These are phyloP conservation scores for Avicennia marina DNA, from an alignment of 257 asterid species.

Conservation along the genomic window DNA sequence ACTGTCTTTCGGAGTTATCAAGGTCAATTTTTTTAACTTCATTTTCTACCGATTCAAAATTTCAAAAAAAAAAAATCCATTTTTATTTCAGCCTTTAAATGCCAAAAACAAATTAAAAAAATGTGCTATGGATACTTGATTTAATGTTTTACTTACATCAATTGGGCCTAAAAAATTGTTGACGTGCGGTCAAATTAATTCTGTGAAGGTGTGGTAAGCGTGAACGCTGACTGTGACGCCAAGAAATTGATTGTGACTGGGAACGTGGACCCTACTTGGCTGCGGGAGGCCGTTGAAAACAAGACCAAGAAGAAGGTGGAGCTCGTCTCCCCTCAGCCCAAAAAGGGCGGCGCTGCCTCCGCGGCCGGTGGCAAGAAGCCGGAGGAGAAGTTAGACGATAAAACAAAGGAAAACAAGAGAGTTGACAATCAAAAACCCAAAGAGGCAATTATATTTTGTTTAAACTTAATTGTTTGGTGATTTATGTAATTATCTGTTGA, in stretches of 20 bases:
- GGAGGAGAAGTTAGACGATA: constrained; percentile 43
- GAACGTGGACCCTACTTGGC: constrained; percentile 68
- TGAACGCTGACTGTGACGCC: constrained; percentile 54
- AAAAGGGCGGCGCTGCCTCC: constrained; percentile 14
- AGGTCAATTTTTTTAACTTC: no score
- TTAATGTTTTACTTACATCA: no score
- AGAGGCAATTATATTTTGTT: constrained; percentile 39
- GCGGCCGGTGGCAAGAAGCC: constrained; percentile 29
- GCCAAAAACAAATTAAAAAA: no score
- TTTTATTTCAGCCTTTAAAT: no score
- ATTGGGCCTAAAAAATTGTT: no score
- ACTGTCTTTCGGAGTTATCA: no score
- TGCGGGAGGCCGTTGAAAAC: constrained; percentile 55
- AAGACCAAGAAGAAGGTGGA: constrained; percentile 87
- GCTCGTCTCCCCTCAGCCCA: constrained; percentile 74
- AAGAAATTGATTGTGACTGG: constrained; percentile 79
- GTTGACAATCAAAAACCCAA: constrained; percentile 41
- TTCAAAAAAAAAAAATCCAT: no score
- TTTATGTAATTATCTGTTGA: background rate
- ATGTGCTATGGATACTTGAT: no score
- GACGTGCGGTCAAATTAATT: no score
- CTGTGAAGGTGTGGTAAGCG: constrained; percentile 69
- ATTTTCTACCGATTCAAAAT: no score
- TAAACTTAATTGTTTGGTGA: background rate
- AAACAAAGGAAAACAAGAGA: constrained; percentile 23